A percentile compares a stretch with the other conserved stretches of the same genome.
phyloP scores from a whole-genome alignment of 2,329 filamentous ascomycete genomes.

The Teratosphaeriaceae sp. region DNA sequence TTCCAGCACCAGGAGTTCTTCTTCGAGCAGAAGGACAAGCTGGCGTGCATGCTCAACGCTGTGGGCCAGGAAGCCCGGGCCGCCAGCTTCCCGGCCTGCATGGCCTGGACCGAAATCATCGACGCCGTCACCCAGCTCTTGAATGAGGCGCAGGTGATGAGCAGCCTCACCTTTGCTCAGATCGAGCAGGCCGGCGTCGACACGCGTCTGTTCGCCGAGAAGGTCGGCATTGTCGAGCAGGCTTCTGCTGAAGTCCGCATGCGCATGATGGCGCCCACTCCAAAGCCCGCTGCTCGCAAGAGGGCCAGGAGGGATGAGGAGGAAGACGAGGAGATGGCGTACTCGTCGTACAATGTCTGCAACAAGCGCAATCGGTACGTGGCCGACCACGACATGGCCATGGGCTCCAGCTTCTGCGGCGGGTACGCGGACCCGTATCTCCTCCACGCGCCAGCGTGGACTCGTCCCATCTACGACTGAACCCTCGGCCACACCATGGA shows the following conservation, averaged over 20 bases:
- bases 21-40: constrained; percentile 11
- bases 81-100: constrained; percentile 10
- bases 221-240: constrained; percentile 9
- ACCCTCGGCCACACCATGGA: neutral
- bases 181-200: constrained; percentile 8
- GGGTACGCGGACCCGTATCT: constrained; percentile 10
- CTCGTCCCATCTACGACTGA: constrained; percentile 12
- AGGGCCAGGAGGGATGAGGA: constrained; percentile 9
- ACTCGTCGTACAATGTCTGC: neutral
- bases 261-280: neutral
- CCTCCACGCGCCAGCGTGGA: constrained; percentile 12
- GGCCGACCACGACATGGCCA: constrained; percentile 6
- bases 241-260: constrained; percentile 6
- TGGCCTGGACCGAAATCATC: constrained; percentile 15
- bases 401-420: constrained; percentile 8
- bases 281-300: constrained; percentile 3
- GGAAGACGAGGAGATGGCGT: constrained; percentile 6
- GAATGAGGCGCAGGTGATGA: constrained; percentile 10
- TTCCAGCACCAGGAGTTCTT: constrained; percentile 11
- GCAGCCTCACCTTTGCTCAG: constrained; percentile 10
- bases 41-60: constrained; percentile 12
- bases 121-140: constrained; percentile 12
- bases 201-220: constrained; percentile 10
- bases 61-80: constrained; percentile 12
- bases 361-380: constrained; percentile 7